phyloP scores from a whole-genome alignment of 768 basidiomycete species.

The Podaxis carcinomalis region DNA sequence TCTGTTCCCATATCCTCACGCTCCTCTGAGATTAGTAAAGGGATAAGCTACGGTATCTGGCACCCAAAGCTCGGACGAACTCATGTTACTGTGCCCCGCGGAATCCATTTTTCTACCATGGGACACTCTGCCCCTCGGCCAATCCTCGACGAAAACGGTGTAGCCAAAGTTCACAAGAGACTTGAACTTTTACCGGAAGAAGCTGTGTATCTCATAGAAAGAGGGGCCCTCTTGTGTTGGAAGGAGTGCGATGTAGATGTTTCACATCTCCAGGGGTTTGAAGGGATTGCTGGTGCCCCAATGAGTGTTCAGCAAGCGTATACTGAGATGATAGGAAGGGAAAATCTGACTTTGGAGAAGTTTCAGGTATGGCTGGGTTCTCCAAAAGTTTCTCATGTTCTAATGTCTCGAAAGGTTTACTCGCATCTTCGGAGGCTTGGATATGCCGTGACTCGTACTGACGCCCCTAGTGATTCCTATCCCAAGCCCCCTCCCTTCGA shows the following conservation, averaged over 20 bases:
- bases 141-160: conserved; percentile 26
- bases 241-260: conserved; percentile 38
- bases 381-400: neutral
- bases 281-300: conserved; percentile 54
- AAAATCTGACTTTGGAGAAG: conserved; percentile 74
- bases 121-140: conserved; percentile 71
- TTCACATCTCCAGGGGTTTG: conserved; percentile 27
- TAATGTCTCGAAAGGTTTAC: conserved; percentile 61
- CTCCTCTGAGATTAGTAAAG: conserved; percentile 47
- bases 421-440: conserved; percentile 90
- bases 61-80: conserved; percentile 58
- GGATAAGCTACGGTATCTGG: conserved; percentile 81
- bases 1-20: neutral
- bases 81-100: conserved; percentile 68
- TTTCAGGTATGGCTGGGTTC: conserved; percentile 63
- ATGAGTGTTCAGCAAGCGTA: conserved; percentile 94
- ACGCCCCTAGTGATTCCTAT: conserved; percentile 54
- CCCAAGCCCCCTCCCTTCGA: conserved; percentile 37
- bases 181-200: conserved; percentile 94
- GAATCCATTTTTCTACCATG: conserved; percentile 78
- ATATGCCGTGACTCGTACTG: conserved; percentile 80
- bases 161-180: conserved; percentile 50
- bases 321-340: conserved; percentile 76
- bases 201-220: conserved; percentile 87
- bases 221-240: conserved; percentile 86